Percentiles rank a stretch among this genome's conserved stretches.
phyloP scores from a whole-genome alignment of 2,329 filamentous ascomycete species.

The Aspergillus pseudonomiae region DNA sequence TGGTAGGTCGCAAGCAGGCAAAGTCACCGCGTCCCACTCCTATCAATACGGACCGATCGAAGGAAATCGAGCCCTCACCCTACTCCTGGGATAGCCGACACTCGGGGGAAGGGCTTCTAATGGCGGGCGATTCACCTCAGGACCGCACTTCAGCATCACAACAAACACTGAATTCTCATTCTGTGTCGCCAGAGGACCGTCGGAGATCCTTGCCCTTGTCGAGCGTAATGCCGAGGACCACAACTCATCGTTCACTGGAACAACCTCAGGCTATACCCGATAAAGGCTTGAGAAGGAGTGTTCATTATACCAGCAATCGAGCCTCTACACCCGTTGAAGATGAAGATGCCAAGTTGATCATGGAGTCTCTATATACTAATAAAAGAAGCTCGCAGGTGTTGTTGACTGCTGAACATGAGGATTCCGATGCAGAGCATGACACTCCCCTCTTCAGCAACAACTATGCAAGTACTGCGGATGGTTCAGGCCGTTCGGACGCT shows the following conservation, averaged over 20 bases:
- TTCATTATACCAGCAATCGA: constrained; percentile 30
- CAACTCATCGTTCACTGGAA: constrained; percentile 37
- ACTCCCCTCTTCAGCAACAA: constrained; percentile 31
- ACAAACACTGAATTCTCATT: constrained; percentile 17
- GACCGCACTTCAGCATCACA: constrained; percentile 16
- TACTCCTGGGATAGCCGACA: constrained; percentile 57
- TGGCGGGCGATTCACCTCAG: constrained; percentile 32
- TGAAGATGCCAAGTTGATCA: constrained; percentile 44
- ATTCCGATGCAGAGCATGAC: constrained; percentile 27
- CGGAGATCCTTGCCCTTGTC: constrained; percentile 26
- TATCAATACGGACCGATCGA: constrained; percentile 48
- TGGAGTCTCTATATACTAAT: constrained; percentile 35
- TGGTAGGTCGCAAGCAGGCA: constrained; percentile 26
- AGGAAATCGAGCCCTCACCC: constrained; percentile 51
- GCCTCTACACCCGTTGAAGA: constrained; percentile 38
- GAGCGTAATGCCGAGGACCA: constrained; percentile 27
- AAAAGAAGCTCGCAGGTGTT: constrained; percentile 28
- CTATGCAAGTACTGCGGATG: constrained; percentile 13
- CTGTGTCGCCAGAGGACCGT: constrained; percentile 19
- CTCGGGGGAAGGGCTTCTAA: constrained; percentile 54
- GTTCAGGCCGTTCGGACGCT: constrained; percentile 12
- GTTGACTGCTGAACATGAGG: constrained; percentile 22
- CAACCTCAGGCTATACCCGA: constrained; percentile 27
- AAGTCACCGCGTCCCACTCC: constrained; percentile 40
- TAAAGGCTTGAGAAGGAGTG: constrained; percentile 35